Evolutionary conservation across 805 yeast species (phyloP).

Genomic region (Metschnikowia colocasiae): DNA sequence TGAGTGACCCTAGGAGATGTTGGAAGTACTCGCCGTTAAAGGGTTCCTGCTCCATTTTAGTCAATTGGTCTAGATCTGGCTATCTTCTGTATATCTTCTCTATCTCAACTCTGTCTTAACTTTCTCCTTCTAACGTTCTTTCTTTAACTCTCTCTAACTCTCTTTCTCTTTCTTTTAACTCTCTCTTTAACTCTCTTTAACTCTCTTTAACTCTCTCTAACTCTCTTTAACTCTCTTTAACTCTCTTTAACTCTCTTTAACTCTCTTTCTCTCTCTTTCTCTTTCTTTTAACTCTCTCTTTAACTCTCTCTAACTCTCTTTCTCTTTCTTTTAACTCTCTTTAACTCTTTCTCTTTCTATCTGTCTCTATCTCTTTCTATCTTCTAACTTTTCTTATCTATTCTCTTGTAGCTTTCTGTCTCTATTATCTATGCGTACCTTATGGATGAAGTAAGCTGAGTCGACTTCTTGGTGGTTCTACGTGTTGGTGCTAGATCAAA

Average conservation of each 20-base stretch:
- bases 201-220: background rate
- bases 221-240: background rate
- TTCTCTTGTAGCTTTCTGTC: background rate
- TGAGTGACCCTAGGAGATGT: conserved; percentile 31
- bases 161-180: no score
- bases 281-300: background rate
- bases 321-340: background rate
- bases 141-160: no score
- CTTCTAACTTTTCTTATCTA: background rate
- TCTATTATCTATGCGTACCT: background rate
- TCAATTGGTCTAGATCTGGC: background rate
- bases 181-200: background rate
- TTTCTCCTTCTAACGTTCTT: background rate
- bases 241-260: background rate
- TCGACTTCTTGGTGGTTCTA: background rate
- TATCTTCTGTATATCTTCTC: no score
- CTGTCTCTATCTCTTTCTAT: background rate
- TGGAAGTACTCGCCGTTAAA: conserved; percentile 28
- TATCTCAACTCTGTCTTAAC: no score
- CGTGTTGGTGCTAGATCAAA: background rate
- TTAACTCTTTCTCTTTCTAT: background rate
- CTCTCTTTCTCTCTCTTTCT: background rate
- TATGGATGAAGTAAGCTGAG: no score
- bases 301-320: background rate
- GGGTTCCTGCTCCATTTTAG: conserved; percentile 19